These are phyloP conservation scores for Cyberlindnera japonica DNA, from an alignment of 805 yeast genomes.

Conservation along the genomic window DNA sequence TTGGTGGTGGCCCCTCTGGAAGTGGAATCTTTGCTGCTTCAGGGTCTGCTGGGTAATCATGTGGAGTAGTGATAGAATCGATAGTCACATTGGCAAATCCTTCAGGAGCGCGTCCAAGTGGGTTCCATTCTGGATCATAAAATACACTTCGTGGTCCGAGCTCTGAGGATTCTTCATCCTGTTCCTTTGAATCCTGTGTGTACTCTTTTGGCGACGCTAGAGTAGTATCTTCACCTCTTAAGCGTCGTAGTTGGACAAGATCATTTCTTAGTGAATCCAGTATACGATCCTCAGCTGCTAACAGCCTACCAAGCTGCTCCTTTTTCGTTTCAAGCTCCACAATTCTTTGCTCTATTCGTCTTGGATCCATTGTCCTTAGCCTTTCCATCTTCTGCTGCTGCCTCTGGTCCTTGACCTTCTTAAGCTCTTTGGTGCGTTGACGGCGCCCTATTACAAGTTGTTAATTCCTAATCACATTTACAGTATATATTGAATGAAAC, in stretches of 20 bases:
- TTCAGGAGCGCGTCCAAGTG: conserved; percentile 51
- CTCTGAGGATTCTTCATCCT: conserved; percentile 12
- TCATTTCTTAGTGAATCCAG: conserved; percentile 37
- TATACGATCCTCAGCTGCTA: conserved; percentile 31
- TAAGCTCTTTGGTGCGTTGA: conserved; percentile 17
- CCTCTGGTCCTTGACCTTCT: conserved; percentile 6
- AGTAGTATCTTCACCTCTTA: conserved; percentile 9
- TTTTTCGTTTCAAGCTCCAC: conserved; percentile 27
- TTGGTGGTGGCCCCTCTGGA: conserved; percentile 26
- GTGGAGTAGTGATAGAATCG: neutral
- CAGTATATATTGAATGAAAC: neutral
- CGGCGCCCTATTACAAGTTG: conserved; percentile 22
- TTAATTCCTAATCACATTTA: too few species aligned
- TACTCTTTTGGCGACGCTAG: too few species aligned
- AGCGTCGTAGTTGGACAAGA: conserved; percentile 36
- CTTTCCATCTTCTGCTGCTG: conserved; percentile 3
- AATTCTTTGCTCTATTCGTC: conserved; percentile 19
- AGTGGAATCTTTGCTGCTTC: conserved; percentile 28
- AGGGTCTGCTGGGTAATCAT: conserved; percentile 15
- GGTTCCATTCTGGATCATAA: conserved; percentile 65
- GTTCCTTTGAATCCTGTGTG: neutral
- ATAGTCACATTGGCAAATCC: conserved; percentile 14
- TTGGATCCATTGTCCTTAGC: conserved; percentile 19
- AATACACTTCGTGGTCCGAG: conserved; percentile 51
- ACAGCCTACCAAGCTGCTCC: conserved; percentile 33